A percentile compares a stretch with the other conserved stretches of the same genome.
Conservation (phyloP, 768 basidiomycete genomes). For the Tylopilus sp. region DNA sequence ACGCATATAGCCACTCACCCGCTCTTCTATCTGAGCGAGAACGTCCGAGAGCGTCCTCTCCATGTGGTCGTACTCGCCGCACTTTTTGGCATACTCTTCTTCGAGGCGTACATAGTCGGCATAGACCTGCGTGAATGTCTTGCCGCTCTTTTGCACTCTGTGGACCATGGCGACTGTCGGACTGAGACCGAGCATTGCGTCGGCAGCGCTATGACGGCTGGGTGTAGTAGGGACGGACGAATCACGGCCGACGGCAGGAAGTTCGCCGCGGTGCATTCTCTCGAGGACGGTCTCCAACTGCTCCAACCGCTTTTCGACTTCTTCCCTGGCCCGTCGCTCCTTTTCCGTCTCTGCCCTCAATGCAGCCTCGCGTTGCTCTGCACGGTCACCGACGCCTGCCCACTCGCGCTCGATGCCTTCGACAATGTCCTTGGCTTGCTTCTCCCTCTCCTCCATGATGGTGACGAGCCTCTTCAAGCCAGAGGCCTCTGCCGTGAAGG, state of each 20-base stretch:
- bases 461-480: slow-evolving; percentile 71
- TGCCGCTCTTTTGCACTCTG: slow-evolving; percentile 74
- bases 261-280: slow-evolving; percentile 67
- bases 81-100: slow-evolving; percentile 75
- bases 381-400: slow-evolving; percentile 66
- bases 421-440: slow-evolving; percentile 78
- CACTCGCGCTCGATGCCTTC: slow-evolving; percentile 82
- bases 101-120: slow-evolving; percentile 85
- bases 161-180: slow-evolving; percentile 87
- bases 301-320: slow-evolving; percentile 66
- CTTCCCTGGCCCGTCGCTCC: slow-evolving; percentile 66
- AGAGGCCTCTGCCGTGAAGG: slow-evolving; percentile 73
- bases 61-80: slow-evolving; percentile 81
- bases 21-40: slow-evolving; percentile 86
- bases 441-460: slow-evolving; percentile 86
- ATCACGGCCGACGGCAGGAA: slow-evolving; percentile 52
- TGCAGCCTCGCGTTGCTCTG: slow-evolving; percentile 61
- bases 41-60: slow-evolving; percentile 76
- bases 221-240: slow-evolving; percentile 37
- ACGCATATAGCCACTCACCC: slow-evolving; percentile 41
- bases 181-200: slow-evolving; percentile 68
- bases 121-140: slow-evolving; percentile 94
- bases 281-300: slow-evolving; percentile 73
- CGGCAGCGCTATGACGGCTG: slow-evolving; percentile 45
- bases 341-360: slow-evolving; percentile 69